Evolutionary conservation across 2,329 filamentous ascomycete species (phyloP), one percentile per base, ranked within the genome.

Genomic region (Peltaster fructicola): DNA sequence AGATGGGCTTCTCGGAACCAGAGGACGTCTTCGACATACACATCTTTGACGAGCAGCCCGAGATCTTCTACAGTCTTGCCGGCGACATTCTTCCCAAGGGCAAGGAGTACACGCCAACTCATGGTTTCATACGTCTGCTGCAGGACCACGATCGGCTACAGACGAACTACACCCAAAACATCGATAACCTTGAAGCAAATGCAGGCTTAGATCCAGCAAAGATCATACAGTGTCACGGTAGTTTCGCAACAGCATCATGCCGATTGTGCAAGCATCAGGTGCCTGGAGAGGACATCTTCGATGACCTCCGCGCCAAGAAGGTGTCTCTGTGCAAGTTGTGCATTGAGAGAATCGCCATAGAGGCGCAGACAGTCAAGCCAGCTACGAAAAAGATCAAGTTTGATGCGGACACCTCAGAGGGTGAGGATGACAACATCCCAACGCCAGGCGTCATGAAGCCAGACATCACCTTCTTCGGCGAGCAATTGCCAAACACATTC

Each of bases 111-210:
- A 82, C 85, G 1, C 84, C 85, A 0, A 95, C 88, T 0, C 88
- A 98, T 58, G 73, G 76, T 26, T 98, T 98, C 56, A 90, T 98
- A 44, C 70, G 73, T 16, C 63, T 93, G 40, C 65, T 98, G 17
- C 79, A 98, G 51, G 66, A 85, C 38, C 77, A 82, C 50, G 72
- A 68, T 36, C 92, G 92, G 51, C 66, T 98, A 5, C 66, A 93
- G 31, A 95, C 84, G 20, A 93, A 95, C 54, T 98, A 93, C 57
- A 91, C 88, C 1, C 88, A 98, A 49, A 98, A 98, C 51, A 95
- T 98, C 44, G 88, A 98, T 58, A 42, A 36, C 18, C 71, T 93
- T 25, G 85, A 98, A 51, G 67, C 73, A 32, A 73, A 78, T 42
- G 85, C 85, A 0, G 88, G 88, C 12, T 79, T 98, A 31, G 54